Evolutionary conservation across 1,284 basidiomycete species (phyloP), one percentile per base, ranked within the genome.

Genomic region (Puccinia novopanici): DNA sequence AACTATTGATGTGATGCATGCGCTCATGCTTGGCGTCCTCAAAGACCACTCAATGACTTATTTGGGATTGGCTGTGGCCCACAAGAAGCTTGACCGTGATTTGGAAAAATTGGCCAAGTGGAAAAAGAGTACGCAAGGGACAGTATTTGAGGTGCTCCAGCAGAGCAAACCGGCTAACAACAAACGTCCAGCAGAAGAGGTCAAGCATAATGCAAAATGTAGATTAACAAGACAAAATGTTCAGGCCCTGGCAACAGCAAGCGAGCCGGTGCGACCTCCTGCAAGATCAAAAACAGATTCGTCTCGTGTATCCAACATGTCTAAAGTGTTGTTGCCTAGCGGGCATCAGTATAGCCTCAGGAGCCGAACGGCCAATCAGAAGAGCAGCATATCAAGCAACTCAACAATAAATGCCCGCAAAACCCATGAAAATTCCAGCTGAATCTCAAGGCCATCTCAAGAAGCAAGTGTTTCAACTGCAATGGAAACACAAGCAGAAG

Each of bases 1-100:
- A 45, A 45, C 15, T 45, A 45, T 45, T 45, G 42, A 45, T 45
- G 42, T 45, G 15, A 45, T 45, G 57, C 74, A 75, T 59, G 57
- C 55, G 17, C 34, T 75, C 13, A 37, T 75, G 57, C 74, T 75
- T 61, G 74, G 74, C 42, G 50, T 75, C 3, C 34, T 48, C 17
- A 75, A 75, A 34, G 74, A 75, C 27, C 52, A 74, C 27, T 55
- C 72, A 24, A 13, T 74, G 15, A 37, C 72, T 15, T 54, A 42
- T 19, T 54, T 57, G 6, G 52, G 52, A 19, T 13, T 74, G 27
- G 50, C 45, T 12, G 37, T 30, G 15, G 55, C 72, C 17, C 54
- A 54, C 17, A 74, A 55, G n/a, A 54, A 52, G 42, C 48, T 34
- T 19, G 50, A 74, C 34, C 13, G 19, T 17, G 30, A 65, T 65